These are phyloP conservation scores for Jacaranda copaia DNA, from an alignment of 257 asterid species.

Conservation along the genomic window DNA sequence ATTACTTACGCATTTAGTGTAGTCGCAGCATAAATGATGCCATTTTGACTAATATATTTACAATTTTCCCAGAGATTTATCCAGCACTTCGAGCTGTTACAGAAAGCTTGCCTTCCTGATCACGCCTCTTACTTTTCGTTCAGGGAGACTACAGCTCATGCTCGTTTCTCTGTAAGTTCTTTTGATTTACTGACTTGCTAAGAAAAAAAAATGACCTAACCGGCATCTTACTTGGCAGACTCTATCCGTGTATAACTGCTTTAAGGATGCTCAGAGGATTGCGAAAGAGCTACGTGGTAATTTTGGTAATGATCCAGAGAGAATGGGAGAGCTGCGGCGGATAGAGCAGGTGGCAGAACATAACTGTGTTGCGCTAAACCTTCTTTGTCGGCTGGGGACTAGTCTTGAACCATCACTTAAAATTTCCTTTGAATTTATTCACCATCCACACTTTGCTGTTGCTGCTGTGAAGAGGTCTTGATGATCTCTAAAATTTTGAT, in stretches of 20 bases:
- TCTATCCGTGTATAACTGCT: slow-evolving; percentile 63
- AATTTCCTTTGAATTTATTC: slow-evolving; percentile 76
- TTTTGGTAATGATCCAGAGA: slow-evolving; percentile 71
- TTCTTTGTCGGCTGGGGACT: slow-evolving; percentile 74
- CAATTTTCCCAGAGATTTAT: slow-evolving; percentile 75
- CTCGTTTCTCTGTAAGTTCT: slow-evolving; percentile 73
- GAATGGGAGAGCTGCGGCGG: slow-evolving; percentile 70
- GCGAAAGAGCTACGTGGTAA: slow-evolving; percentile 75
- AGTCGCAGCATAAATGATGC: neutral
- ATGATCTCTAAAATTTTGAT: slow-evolving; percentile 54
- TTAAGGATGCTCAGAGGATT: slow-evolving; percentile 84
- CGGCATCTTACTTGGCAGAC: slow-evolving; percentile 47
- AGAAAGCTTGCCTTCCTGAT: slow-evolving; percentile 89
- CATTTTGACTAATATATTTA: slow-evolving; percentile 29
- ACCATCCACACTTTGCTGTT: slow-evolving; percentile 90
- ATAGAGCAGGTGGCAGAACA: slow-evolving; percentile 97
- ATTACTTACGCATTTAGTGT: slow-evolving; percentile 6
- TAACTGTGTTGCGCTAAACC: slow-evolving; percentile 78
- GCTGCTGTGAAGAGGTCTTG: slow-evolving; percentile 95
- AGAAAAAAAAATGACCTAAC: neutral
- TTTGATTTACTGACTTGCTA: neutral
- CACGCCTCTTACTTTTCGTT: slow-evolving; percentile 71
- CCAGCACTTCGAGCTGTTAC: slow-evolving; percentile 95
- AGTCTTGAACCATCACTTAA: slow-evolving; percentile 78
- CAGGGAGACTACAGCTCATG: slow-evolving; percentile 66